Evolutionary conservation across 2,329 filamentous ascomycete genomes (phyloP), one percentile per base, ranked within the genome.

Genomic region (Ophiosphaerella narmari): DNA sequence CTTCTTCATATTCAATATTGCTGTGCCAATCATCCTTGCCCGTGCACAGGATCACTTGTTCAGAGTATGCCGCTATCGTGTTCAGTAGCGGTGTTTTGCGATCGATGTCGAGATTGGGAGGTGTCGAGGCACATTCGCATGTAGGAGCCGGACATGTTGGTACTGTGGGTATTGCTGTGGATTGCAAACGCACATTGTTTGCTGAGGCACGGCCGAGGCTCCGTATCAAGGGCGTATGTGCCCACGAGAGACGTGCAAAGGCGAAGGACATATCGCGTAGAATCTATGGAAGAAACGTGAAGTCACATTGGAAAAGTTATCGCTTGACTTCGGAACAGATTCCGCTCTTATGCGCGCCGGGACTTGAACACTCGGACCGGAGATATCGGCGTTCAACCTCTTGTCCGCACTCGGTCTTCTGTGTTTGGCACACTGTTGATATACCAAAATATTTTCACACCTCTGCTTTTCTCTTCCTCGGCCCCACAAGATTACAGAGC

Each of bases 41-140:
- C 0, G 91, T 96, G 55, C 88, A 92, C 12, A 97, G 80, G 8
- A 97, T 74, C 3, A 97, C 82, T 62, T 97, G 91, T 72, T 95
- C 87, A 1, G 86, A 80, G 69, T 96, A 96, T 1, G 81, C 78
- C 2, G 88, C 80, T 75, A 96, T 92, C 5, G 88, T 87, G 11
- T 89, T 89, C 66, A 89, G 87, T 37, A 97, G 77, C 14, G 82
- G 79, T 34, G 83, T 83, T 53, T 83, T 80, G 62, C 82, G 80
- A 67, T 97, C 91, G 45, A 97, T 92, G 18, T 86, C 83, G 13
- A 95, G 79, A 3, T 83, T 86, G 11, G 74, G 59, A 0, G 89
- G 86, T 46, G 80, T 87, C 1, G 82, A 75, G n/a, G 86, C 83
- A 73, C 91, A 96, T 11, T 80, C 72, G 74, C 91, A 96, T 57